phyloP scores from a whole-genome alignment of 306 rosid genomes.

The Quillaja saponaria region DNA sequence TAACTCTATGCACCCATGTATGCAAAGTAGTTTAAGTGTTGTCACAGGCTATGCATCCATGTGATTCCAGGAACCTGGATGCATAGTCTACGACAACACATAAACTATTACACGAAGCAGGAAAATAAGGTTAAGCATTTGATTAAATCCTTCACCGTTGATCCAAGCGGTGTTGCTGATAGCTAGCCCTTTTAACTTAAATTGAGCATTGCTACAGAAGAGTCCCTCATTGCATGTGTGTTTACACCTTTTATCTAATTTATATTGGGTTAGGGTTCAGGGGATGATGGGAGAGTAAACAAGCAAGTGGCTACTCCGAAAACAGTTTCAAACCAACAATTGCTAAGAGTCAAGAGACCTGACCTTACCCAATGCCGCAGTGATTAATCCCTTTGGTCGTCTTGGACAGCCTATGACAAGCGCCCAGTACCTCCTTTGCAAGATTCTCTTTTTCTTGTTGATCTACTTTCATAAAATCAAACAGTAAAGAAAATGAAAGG shows the following conservation, averaged over 20 bases:
- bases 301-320: not conserved
- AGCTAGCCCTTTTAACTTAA: too few relatives aligned
- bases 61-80: slow-evolving; percentile 1
- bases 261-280: not conserved
- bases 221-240: too few relatives aligned
- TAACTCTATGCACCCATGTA: not conserved
- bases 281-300: slow-evolving; percentile 16
- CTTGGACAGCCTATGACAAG: slow-evolving; percentile 90
- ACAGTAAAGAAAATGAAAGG: slow-evolving; percentile 22
- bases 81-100: too few relatives aligned
- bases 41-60: slow-evolving; percentile 29
- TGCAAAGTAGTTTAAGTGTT: slow-evolving; percentile 19
- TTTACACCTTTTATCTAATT: too few relatives aligned
- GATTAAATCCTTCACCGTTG: too few relatives aligned
- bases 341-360: slow-evolving; percentile 30
- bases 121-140: too few relatives aligned
- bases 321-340: slow-evolving; percentile 12
- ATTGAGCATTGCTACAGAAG: too few relatives aligned
- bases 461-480: slow-evolving; percentile 33
- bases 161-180: too few relatives aligned
- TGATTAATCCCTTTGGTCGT: slow-evolving; percentile 59
- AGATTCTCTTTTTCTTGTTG: slow-evolving; percentile 45
- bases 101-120: too few relatives aligned
- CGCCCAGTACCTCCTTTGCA: slow-evolving; percentile 79
- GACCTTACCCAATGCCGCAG: slow-evolving; percentile 86